Evolutionary conservation across 768 basidiomycete species (phyloP), one percentile per base, ranked within the genome.

Genomic region (Lactifluus piperatus): DNA sequence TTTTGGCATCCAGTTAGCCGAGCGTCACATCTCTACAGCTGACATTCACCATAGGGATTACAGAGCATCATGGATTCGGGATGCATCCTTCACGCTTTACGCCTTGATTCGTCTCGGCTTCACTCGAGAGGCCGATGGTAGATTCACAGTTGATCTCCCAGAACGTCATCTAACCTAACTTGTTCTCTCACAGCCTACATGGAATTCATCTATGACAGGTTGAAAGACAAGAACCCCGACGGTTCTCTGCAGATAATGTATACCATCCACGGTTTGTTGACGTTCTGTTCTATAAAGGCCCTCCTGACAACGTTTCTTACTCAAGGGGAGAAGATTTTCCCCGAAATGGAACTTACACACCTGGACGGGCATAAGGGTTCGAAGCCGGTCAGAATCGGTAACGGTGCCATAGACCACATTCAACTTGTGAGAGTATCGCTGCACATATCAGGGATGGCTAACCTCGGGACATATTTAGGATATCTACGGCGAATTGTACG

Each of bases 221-320:
- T 97, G 67, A 79, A 86, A 65, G 73, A 92, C 68, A 86, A 85
- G 75, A 94, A 94, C 68, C 79, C 84, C 1, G 93, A 97, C 68
- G 94, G 94, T 2, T 91, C 90, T 44, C 71, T 98, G 24, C 93
- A 97, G 70, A 98, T 95, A 67, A 93, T 97, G 94, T 85, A 94
- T 69, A 95, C 91, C 30, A 97, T 97, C 56, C 92, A 95, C 57
- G 93, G 93, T 80, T 67, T 62, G 68, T 37, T 46, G 14, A 18
- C 18, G 0, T 26, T n/a, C 20, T 41, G 43, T 6, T n/a, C 34
- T 44, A 13, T 47, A 18, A 32, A 29, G 24, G 51, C 32, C 11
- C 29, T 34, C 36, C 6, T 37, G 30, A 53, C 24, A 5, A 16
- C n/a, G 13, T 43, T 37, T 58, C 37, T 37, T 26, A 5, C 18